phyloP scores from a whole-genome alignment of 495 filamentous ascomycete genomes.

The Delitschia confertaspora region DNA sequence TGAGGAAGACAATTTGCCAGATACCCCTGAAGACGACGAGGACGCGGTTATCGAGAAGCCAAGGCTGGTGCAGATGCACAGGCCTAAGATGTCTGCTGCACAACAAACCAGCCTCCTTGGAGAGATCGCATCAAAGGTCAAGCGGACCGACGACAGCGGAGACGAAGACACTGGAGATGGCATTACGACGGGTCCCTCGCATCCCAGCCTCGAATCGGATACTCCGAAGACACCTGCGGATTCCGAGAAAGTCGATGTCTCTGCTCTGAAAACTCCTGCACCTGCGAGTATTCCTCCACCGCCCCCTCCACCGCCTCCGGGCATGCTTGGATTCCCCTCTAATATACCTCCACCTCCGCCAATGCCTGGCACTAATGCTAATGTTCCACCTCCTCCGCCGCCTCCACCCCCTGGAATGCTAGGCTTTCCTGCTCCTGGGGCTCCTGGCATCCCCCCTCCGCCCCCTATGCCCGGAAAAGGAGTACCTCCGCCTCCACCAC shows the following conservation, averaged over 20 bases:
- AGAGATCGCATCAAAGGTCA: conserved; percentile 74
- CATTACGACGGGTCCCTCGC: conserved; percentile 66
- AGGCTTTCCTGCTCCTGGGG: conserved; percentile 31
- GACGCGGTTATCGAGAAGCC: conserved; percentile 38
- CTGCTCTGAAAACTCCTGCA: conserved; percentile 41
- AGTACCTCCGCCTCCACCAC: conserved; percentile 41
- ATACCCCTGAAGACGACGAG: conserved; percentile 35
- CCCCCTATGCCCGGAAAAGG: conserved; percentile 41
- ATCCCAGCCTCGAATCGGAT: conserved; percentile 64
- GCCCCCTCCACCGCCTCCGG: conserved; percentile 41
- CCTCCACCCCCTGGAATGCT: conserved; percentile 39
- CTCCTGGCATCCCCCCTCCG: conserved; percentile 36
- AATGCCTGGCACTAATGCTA: conserved; percentile 41
- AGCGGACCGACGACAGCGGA: conserved; percentile 60
- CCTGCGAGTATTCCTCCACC: conserved; percentile 40
- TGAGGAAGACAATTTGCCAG: conserved; percentile 31
- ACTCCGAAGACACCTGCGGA: conserved; percentile 64
- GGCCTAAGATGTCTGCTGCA: conserved; percentile 63
- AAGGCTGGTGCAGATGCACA: conserved; percentile 41
- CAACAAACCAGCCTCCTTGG: conserved; percentile 67
- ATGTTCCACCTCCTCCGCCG: conserved; percentile 39
- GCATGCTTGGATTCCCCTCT: conserved; percentile 35
- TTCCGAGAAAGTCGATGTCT: conserved; percentile 44
- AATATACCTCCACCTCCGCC: conserved; percentile 43
- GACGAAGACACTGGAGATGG: conserved; percentile 62